Evolutionary conservation across 2,329 filamentous ascomycete species (phyloP), one percentile per base, ranked within the genome.

Genomic region (Huntiella omanensis): DNA sequence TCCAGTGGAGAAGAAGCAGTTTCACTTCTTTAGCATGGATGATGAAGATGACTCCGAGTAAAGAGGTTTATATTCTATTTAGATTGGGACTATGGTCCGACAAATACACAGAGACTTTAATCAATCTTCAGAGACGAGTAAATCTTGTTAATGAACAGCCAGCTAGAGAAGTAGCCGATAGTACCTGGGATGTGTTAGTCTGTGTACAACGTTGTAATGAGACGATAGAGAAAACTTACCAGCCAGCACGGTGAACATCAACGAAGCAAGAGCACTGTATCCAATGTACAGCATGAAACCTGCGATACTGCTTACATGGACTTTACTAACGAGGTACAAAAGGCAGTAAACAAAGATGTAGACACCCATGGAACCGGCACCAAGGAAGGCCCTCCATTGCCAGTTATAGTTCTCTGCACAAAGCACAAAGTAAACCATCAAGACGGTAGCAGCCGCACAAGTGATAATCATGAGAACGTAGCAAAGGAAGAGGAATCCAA

Each of bases 61-160:
- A 45, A 34, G 22, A 28, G 36, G 13, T 38, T 38, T 28, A 28
- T 28, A 28, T 28, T 28, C 22, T 28, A 28, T 28, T 28, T 28
- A 28, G 22, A 28, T 28, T 28, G 22, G 22, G 22, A 28, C 22
- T 28, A 7, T 28, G 22, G 22, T 10, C 22, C 22, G 22, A 10
- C 4, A 17, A 16, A 16, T 40, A 40, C 37, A 17, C n/a, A 7
- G 10, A 4, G 36, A 17, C 33, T 33, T 61, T 66, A 98, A 60
- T 98, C 91, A 53, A 98, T 86, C 69, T 98, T 98, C 66, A 98
- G 93, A n/a, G 87, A 95, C 17, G 77, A 69, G 62, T 98, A 98
- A 51, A 98, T 98, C 61, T 83, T 88, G 54, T 83, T 76, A 45
- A 93, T 81, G 59, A 98, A 98, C 59, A 81, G 73, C 84, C 87